Evolutionary conservation across 1,284 basidiomycete genomes (phyloP).

Genomic region (Leccinum fuscescens): DNA sequence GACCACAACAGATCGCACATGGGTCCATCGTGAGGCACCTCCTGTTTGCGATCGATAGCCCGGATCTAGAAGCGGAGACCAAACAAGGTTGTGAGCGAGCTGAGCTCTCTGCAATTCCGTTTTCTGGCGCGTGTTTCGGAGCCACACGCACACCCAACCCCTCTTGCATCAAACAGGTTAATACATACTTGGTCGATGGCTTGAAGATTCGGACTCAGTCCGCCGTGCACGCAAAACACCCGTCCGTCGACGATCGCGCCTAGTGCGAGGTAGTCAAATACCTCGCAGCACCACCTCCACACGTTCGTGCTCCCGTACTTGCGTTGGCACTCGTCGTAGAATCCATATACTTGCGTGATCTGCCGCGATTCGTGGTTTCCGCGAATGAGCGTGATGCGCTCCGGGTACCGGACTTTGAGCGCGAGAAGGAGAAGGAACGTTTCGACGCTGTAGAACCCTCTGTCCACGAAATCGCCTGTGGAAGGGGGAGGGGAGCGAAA

Average conservation of each 20-base stretch:
- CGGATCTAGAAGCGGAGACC: conserved; percentile 68
- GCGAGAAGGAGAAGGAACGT: conserved; percentile 94
- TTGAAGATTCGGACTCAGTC: conserved; percentile 84
- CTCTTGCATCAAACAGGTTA: conserved; percentile 4
- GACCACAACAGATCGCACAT: conserved; percentile 99
- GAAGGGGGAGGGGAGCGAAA: background rate
- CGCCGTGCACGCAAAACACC: conserved; percentile 92
- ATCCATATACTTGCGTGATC: conserved; percentile 98
- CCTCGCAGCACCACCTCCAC: conserved; percentile 98
- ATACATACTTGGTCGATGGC: conserved; percentile 80
- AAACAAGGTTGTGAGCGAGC: conserved; percentile 24
- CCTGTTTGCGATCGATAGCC: conserved; percentile 93
- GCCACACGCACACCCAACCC: conserved; percentile 11
- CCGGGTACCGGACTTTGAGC: conserved; percentile 96
- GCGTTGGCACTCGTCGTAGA: conserved; percentile 97
- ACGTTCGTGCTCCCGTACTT: conserved; percentile 97
- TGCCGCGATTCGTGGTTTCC: conserved; percentile 99
- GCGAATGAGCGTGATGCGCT: conserved; percentile 94
- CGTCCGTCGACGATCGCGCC: conserved; percentile 94
- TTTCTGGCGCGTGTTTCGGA: conserved; percentile 25
- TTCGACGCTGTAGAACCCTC: conserved; percentile 97
- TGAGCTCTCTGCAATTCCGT: background rate
- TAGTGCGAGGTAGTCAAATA: conserved; percentile 95
- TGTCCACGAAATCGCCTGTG: conserved; percentile 91
- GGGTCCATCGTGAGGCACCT: conserved; percentile 98